Evolutionary conservation across 768 basidiomycete genomes (phyloP).

Genomic region (Gautieria morchelliformis): DNA sequence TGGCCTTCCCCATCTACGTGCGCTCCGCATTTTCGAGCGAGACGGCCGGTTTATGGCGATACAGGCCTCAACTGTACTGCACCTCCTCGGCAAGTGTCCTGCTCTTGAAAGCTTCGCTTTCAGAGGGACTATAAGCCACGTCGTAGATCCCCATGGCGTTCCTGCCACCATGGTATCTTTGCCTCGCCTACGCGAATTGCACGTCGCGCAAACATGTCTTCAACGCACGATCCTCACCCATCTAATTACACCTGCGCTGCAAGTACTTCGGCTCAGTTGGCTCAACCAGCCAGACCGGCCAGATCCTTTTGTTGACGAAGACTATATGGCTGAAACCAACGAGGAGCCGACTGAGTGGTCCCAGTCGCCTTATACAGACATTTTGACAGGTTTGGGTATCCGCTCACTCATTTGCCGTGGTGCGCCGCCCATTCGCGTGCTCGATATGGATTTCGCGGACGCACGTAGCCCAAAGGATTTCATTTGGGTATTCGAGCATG

Average conservation of each 20-base stretch:
- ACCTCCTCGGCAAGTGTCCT: constrained; percentile 49
- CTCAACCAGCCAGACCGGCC: constrained; percentile 36
- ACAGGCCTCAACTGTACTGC: neutral
- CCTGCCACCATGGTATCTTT: constrained; percentile 37
- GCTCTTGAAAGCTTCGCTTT: constrained; percentile 50
- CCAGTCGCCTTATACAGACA: constrained; percentile 68
- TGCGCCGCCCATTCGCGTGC: constrained; percentile 50
- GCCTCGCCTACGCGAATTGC: constrained; percentile 49
- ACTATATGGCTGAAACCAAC: constrained; percentile 47
- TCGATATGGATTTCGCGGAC: constrained; percentile 76
- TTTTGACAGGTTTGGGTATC: constrained; percentile 72
- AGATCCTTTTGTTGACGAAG: constrained; percentile 22
- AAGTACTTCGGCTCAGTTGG: constrained; percentile 52
- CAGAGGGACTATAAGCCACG: constrained; percentile 30
- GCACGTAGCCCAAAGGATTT: constrained; percentile 75
- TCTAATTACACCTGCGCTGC: constrained; percentile 50
- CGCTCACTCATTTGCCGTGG: constrained; percentile 53
- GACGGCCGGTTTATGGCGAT: constrained; percentile 33
- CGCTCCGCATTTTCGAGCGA: constrained; percentile 34
- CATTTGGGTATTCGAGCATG: constrained; percentile 49
- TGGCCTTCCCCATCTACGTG: constrained; percentile 23
- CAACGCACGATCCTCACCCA: constrained; percentile 57
- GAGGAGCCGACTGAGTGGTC: constrained; percentile 69
- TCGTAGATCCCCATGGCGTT: constrained; percentile 8
- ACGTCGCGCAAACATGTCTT: constrained; percentile 49